Evolutionary conservation across 192 early-diverging fungal genomes (phyloP).

Genomic region (Chytriomyces sp.): DNA sequence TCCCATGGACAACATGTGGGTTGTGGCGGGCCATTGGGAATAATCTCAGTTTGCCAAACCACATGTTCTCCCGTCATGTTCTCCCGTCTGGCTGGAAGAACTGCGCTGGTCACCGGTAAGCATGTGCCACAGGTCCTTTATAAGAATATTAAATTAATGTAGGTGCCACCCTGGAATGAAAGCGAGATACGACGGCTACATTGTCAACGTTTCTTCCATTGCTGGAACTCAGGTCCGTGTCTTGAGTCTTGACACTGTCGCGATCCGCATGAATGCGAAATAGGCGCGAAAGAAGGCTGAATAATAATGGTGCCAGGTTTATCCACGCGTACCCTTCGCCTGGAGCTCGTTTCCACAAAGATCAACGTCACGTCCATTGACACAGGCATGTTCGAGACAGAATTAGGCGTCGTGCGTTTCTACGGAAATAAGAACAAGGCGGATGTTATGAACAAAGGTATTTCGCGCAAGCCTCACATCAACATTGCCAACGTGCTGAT

Average conservation of each 20-base stretch:
- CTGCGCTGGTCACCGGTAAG: constrained; percentile 37
- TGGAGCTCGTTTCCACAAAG: constrained; percentile 73
- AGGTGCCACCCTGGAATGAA: constrained; percentile 79
- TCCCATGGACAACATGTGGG: no score
- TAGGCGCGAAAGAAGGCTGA: constrained; percentile 31
- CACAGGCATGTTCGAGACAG: constrained; percentile 86
- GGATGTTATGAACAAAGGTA: constrained; percentile 72
- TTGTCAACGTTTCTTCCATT: constrained; percentile 85
- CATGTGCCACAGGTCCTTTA: not conserved
- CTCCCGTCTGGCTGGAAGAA: constrained; percentile 33
- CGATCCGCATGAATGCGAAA: not conserved
- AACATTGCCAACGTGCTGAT: constrained; percentile 70
- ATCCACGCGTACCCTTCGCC: constrained; percentile 71
- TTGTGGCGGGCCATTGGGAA: no score
- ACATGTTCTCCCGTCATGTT: no score
- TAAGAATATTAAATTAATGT: constrained; percentile 48
- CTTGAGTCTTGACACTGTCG: not conserved
- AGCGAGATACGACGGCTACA: constrained; percentile 63
- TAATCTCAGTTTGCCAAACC: no score
- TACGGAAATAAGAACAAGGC: constrained; percentile 59
- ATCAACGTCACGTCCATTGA: constrained; percentile 76
- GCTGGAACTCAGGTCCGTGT: constrained; percentile 53
- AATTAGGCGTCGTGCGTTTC: constrained; percentile 85
- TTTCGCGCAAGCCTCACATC: constrained; percentile 70
- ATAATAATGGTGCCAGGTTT: constrained; percentile 74